A percentile compares a stretch with the other conserved stretches of the same genome.
phyloP scores from a whole-genome alignment of 2,329 filamentous ascomycete genomes.

The Ophiocordyceps camponoti-floridani region DNA sequence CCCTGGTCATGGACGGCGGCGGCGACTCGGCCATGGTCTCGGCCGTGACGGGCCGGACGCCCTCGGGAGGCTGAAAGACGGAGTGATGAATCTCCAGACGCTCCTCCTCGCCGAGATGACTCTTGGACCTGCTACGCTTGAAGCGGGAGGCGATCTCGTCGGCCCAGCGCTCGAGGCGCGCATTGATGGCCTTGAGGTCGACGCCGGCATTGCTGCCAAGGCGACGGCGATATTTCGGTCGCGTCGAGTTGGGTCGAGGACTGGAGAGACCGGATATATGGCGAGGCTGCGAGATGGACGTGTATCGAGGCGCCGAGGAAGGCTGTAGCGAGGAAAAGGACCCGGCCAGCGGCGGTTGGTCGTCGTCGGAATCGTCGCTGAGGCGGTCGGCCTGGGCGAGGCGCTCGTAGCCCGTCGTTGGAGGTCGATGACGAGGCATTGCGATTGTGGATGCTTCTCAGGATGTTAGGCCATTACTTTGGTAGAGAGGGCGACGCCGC shows the following conservation, averaged over 20 bases:
- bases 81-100: conserved; percentile 91
- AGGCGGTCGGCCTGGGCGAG: conserved; percentile 66
- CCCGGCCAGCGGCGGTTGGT: conserved; percentile 31
- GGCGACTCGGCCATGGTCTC: conserved; percentile 50
- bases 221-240: conserved; percentile 26
- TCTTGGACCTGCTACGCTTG: conserved; percentile 66
- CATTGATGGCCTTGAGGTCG: conserved; percentile 96
- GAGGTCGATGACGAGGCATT: conserved; percentile 51
- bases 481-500: too few species aligned
- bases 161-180: conserved; percentile 84
- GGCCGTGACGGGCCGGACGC: conserved; percentile 61
- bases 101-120: conserved; percentile 58
- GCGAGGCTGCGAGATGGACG: conserved; percentile 41
- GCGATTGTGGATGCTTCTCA: not conserved
- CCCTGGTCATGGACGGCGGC: conserved; percentile 52
- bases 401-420: conserved; percentile 70
- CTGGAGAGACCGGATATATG: conserved; percentile 42
- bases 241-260: conserved; percentile 21
- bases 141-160: conserved; percentile 96
- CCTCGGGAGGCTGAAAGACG: conserved; percentile 86
- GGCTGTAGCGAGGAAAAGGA: conserved; percentile 38
- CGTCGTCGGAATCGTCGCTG: conserved; percentile 53
- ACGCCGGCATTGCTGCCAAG: conserved; percentile 66
- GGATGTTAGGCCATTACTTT: too few species aligned
- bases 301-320: conserved; percentile 43